Evolutionary conservation across 371 early-diverging fungal species (phyloP).

Genomic region (Batkoa obscura): DNA sequence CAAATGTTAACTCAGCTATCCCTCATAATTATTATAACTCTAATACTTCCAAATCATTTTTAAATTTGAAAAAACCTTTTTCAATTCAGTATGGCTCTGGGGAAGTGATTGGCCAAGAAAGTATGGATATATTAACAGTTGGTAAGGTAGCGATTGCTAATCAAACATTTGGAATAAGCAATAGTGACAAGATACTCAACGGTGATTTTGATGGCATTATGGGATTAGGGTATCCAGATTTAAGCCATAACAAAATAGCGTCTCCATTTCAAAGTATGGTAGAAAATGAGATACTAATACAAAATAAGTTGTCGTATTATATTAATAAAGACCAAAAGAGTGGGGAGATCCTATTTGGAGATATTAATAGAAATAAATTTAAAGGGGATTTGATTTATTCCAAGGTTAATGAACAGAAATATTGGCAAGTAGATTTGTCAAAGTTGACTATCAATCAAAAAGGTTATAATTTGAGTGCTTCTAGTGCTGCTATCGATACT

Average conservation of each 20-base stretch:
- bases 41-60: conserved; percentile 38
- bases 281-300: conserved; percentile 45
- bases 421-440: conserved; percentile 83
- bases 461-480: conserved; percentile 23
- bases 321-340: conserved; percentile 39
- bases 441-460: conserved; percentile 49
- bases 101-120: conserved; percentile 76
- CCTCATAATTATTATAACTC: conserved; percentile 77
- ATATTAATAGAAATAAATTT: conserved; percentile 42
- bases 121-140: conserved; percentile 47
- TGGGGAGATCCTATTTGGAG: conserved; percentile 77
- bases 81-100: conserved; percentile 83
- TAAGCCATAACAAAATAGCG: conserved; percentile 62
- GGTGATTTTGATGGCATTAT: conserved; percentile 88
- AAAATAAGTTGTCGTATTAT: conserved; percentile 71
- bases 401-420: conserved; percentile 66
- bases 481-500: conserved; percentile 67
- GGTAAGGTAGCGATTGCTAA: conserved; percentile 39
- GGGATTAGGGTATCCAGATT: conserved; percentile 76
- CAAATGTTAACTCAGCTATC: too few relatives aligned
- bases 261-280: conserved; percentile 88
- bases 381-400: conserved; percentile 58
- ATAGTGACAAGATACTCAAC: too few relatives aligned
- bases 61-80: conserved; percentile 75
- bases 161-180: conserved; percentile 80